Evolutionary conservation across 164 flowering plant genomes (phyloP), one percentile per base, ranked within the genome.

Genomic region (Dillenia turbinata): DNA sequence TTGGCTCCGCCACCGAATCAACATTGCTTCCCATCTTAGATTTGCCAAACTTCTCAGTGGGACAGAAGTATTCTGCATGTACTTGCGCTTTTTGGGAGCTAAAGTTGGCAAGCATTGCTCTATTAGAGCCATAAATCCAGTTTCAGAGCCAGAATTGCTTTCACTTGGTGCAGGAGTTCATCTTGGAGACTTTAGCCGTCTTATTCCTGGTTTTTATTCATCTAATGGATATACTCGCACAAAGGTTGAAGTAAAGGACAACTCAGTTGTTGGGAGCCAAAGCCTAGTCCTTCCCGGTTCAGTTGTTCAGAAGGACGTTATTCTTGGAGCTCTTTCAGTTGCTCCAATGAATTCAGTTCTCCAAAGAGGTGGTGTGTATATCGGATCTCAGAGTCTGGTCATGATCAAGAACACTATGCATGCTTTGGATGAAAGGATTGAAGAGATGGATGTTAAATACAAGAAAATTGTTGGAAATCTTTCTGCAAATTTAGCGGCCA

Each of bases 61-160:
- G 60, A 88, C 95, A 45, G 95, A 86, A 76, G 89, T 91, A 16
- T 83, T 86, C 66, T 84, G 88, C 81, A 71, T 84, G 19, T 86
- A 84, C 63, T 60, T 86, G 8, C 75, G 89, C 64, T 73, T 78
- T 19, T 53, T 86, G 67, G 95, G 91, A 2, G 86, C 89, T 48
- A 79, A 79, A 64, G 67, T 88, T 33, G 95, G 91, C 10, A 75
- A 68, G 15, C 71, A 84, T 64, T 84, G 89, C 70, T 88, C 95
- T 1, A 83, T 86, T 72, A 75, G 89, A 71, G 89, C 89, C 61
- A 88, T 84, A 66, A 88, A 86, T 61, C 84, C 91, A 3, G 68
- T 88, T 52, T 60, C 78, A 11, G 81, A 84, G 33, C 89, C 95
- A 11, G 19, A 71, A 33, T 49, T 83, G 51, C 58, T 88, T 17